Conservation (phyloP, 352 stramenopile genomes). For the Phytophthora lateralis region DNA sequence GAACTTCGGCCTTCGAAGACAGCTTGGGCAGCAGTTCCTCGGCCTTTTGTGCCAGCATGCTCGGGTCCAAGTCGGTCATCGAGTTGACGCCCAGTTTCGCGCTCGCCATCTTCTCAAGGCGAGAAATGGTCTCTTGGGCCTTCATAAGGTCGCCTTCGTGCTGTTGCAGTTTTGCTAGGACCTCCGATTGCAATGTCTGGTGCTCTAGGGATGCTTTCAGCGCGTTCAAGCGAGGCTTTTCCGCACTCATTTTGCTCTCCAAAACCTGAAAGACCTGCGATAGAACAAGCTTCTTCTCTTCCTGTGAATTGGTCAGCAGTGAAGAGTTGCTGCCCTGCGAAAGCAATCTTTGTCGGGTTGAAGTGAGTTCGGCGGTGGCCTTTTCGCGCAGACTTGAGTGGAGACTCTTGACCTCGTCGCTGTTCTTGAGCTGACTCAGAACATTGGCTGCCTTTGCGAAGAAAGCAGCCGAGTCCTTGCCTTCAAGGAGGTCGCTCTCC, state of each 20-base stretch:
- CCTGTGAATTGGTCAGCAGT: slow-evolving; percentile 14
- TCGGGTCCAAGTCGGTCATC: slow-evolving; percentile 60
- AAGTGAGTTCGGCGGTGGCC: slow-evolving; percentile 50
- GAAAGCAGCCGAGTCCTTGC: slow-evolving; percentile 65
- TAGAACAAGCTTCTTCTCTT: slow-evolving; percentile 56
- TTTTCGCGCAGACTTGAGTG: slow-evolving; percentile 49
- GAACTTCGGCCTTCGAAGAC: slow-evolving; percentile 49
- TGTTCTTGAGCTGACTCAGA: slow-evolving; percentile 67
- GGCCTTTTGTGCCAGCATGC: slow-evolving; percentile 58
- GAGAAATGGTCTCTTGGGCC: slow-evolving; percentile 56
- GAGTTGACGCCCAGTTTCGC: slow-evolving; percentile 64
- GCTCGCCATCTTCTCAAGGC: slow-evolving; percentile 67
- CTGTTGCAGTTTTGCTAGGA: slow-evolving; percentile 59
- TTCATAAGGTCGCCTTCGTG: slow-evolving; percentile 66
- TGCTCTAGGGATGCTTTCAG: slow-evolving; percentile 48
- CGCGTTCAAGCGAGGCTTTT: slow-evolving; percentile 47
- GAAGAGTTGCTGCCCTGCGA: slow-evolving; percentile 13
- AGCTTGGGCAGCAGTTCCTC: slow-evolving; percentile 70
- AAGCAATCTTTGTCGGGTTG: slow-evolving; percentile 26
- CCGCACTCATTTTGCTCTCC: slow-evolving; percentile 51
- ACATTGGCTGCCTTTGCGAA: slow-evolving; percentile 64
- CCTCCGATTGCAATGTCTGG: slow-evolving; percentile 46
- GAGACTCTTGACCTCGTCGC: slow-evolving; percentile 58
- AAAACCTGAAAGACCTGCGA: slow-evolving; percentile 71
- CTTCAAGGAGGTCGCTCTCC: slow-evolving; percentile 70